Conservation (phyloP, 1,139 yeast genomes). For the Suhomyces terraborum region DNA sequence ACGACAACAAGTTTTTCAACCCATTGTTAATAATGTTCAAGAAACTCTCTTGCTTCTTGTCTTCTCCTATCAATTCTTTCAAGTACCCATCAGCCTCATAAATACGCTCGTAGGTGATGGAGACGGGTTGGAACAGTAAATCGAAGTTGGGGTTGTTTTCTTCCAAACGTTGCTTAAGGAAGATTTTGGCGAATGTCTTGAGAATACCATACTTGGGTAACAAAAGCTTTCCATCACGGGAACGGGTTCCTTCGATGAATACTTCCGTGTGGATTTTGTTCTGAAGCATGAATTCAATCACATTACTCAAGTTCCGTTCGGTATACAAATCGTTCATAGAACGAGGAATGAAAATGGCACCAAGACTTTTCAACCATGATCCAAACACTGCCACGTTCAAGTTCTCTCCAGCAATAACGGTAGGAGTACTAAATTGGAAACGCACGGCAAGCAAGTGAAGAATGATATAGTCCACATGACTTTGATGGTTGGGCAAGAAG, state of each 20-base stretch:
- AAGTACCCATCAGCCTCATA: conserved; percentile 67
- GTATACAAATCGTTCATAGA: conserved; percentile 56
- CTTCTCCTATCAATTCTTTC: conserved; percentile 60
- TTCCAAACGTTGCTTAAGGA: conserved; percentile 44
- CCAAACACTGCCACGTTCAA: conserved; percentile 66
- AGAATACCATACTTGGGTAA: conserved; percentile 68
- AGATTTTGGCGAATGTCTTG: conserved; percentile 51
- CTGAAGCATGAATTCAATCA: conserved; percentile 52
- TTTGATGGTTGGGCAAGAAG: conserved; percentile 57
- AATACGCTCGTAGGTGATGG: conserved; percentile 67
- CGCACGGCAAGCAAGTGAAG: conserved; percentile 59
- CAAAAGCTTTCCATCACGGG: conserved; percentile 64
- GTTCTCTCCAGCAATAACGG: conserved; percentile 70
- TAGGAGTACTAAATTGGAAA: conserved; percentile 58
- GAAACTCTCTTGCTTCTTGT: conserved; percentile 54
- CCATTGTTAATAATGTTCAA: conserved; percentile 40
- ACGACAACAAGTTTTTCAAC: conserved; percentile 27
- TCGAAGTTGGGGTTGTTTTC: conserved; percentile 48
- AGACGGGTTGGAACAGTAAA: conserved; percentile 54
- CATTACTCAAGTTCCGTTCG: conserved; percentile 56
- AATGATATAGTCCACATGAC: conserved; percentile 67
- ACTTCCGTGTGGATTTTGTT: conserved; percentile 61
- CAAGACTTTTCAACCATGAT: conserved; percentile 42
- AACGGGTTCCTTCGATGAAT: conserved; percentile 68
- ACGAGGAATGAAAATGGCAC: conserved; percentile 51